Evolutionary conservation across 1,139 yeast species (phyloP).

Genomic region (Taphrina wiesneri): DNA sequence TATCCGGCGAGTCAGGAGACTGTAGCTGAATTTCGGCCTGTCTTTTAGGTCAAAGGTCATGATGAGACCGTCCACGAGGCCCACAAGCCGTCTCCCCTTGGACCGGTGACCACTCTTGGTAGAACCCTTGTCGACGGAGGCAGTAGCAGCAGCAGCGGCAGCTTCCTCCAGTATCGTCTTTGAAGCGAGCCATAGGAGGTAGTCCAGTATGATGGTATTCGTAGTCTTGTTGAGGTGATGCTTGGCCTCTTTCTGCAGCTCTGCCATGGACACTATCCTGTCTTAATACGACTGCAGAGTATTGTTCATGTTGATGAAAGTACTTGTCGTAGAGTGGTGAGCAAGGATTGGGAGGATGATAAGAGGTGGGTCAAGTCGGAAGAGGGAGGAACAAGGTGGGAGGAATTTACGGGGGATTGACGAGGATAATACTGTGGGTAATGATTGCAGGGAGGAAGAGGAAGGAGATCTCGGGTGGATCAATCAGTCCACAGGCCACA

Average conservation of each 20-base stretch:
- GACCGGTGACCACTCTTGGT: not conserved
- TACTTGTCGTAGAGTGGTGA: too few relatives aligned
- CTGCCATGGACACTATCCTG: not conserved
- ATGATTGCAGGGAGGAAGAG: not conserved
- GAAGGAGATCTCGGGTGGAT: too few relatives aligned
- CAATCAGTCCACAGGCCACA: not conserved
- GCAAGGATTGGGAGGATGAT: too few relatives aligned
- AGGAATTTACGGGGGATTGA: too few relatives aligned
- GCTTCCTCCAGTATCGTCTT: constrained; percentile 28
- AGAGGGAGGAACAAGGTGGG: too few relatives aligned
- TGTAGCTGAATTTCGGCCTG: constrained; percentile 9
- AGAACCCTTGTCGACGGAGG: not conserved
- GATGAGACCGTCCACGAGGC: constrained; percentile 32
- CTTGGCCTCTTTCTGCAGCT: constrained; percentile 12
- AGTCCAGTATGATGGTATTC: constrained; percentile 31
- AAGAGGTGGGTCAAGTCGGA: too few relatives aligned
- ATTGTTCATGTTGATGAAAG: too few relatives aligned
- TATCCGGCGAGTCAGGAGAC: constrained; percentile 11
- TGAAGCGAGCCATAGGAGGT: constrained; percentile 30
- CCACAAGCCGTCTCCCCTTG: constrained; percentile 29
- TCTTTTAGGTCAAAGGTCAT: constrained; percentile 11
- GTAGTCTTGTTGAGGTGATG: constrained; percentile 23
- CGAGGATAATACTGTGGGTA: too few relatives aligned
- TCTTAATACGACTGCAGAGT: too few relatives aligned
- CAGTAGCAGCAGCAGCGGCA: too few relatives aligned